phyloP scores from a whole-genome alignment of 257 asterid genomes.

The Schizonepeta tenuifolia region DNA sequence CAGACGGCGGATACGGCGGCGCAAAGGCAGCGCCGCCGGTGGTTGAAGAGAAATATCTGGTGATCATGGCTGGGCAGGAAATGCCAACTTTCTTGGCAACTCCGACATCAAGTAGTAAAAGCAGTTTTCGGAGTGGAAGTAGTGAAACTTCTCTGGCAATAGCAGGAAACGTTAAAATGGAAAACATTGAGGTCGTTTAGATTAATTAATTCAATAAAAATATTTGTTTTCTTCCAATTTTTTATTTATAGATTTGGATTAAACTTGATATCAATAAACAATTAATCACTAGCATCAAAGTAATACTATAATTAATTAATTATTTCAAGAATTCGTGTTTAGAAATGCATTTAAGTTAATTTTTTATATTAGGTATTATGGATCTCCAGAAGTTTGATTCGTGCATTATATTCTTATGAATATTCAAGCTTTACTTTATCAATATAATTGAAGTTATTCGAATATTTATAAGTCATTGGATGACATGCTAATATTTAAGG shows the following conservation, averaged over 20 bases:
- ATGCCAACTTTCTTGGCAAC: constrained; percentile 62
- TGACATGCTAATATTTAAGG: no score
- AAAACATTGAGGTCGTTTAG: no score
- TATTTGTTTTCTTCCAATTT: not conserved
- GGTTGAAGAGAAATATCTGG: constrained; percentile 50
- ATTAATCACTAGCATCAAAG: not conserved
- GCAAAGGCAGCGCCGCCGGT: constrained; percentile 27
- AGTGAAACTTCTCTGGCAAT: constrained; percentile 12
- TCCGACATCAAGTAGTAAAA: constrained; percentile 34
- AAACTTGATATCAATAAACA: not conserved
- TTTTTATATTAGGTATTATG: no score
- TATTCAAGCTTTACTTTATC: no score
- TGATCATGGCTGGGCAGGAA: constrained; percentile 65
- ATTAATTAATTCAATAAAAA: not conserved
- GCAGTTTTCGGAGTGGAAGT: not conserved
- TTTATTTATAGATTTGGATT: not conserved
- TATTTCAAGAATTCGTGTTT: not conserved
- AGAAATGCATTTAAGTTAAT: no score
- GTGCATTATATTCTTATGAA: no score
- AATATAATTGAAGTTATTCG: no score
- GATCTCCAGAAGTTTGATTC: no score
- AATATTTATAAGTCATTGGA: no score
- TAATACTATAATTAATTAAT: not conserved
- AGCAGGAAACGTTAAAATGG: not conserved
- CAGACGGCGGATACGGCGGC: constrained; percentile 36